Evolutionary conservation across 495 filamentous ascomycete genomes (phyloP).

Genomic region (Lasiosphaeria ovina): DNA sequence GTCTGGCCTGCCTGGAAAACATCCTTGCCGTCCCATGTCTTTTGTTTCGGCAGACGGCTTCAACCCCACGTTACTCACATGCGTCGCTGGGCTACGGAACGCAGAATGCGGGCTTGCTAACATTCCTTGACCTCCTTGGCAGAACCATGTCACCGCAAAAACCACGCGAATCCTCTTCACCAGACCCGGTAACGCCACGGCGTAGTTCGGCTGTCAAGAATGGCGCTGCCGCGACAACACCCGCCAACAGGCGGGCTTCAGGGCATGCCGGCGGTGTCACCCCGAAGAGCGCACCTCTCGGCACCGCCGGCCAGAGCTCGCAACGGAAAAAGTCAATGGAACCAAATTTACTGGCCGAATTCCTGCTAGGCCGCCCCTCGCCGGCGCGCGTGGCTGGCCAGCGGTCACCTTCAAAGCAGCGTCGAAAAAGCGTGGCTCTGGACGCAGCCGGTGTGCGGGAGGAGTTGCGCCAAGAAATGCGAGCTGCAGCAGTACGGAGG

Average conservation of each 20-base stretch:
- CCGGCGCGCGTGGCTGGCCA: conserved; percentile 43
- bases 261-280: conserved; percentile 24
- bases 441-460: conserved; percentile 40
- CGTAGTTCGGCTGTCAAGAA: conserved; percentile 23
- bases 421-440: conserved; percentile 39
- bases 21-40: not conserved
- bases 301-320: conserved; percentile 24
- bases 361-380: conserved; percentile 52
- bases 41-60: not conserved
- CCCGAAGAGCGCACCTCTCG: conserved; percentile 43
- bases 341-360: conserved; percentile 52
- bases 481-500: conserved; percentile 43
- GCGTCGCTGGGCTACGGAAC: not conserved
- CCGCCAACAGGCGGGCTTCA: conserved; percentile 24
- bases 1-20: not conserved
- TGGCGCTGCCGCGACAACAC: conserved; percentile 26
- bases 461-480: conserved; percentile 49
- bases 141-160: conserved; percentile 33
- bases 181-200: conserved; percentile 20
- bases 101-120: conserved; percentile 26
- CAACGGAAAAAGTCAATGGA: conserved; percentile 35
- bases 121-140: conserved; percentile 2
- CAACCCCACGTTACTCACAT: not conserved
- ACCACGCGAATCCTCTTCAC: conserved; percentile 21
- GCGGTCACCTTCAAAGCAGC: conserved; percentile 37